These are phyloP conservation scores for Rhodamnia rubescens DNA, from an alignment of 345 rosid genomes.

Conservation along the genomic window DNA sequence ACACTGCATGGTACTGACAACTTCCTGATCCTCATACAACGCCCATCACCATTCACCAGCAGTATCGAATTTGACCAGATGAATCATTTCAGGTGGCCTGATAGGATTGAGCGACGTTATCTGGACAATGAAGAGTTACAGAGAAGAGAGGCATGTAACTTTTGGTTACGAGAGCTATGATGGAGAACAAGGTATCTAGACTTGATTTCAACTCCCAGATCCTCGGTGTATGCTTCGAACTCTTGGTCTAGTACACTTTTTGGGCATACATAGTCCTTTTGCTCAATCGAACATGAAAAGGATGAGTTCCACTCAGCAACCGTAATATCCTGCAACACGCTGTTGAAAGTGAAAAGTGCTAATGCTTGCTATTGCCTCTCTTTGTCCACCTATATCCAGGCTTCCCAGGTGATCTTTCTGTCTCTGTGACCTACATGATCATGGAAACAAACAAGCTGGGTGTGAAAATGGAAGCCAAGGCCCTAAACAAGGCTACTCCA, in stretches of 20 bases:
- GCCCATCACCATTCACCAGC: neutral
- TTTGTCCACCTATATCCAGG: slow-evolving; percentile 18
- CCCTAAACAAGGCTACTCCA: slow-evolving; percentile 53
- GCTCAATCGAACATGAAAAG: neutral
- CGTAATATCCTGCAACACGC: neutral
- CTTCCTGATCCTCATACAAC: neutral
- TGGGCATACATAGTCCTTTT: neutral
- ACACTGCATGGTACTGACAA: slow-evolving; percentile 55
- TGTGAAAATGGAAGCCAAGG: slow-evolving; percentile 48
- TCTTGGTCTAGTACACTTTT: neutral
- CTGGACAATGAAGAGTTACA: slow-evolving; percentile 38
- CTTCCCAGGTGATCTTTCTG: slow-evolving; percentile 61
- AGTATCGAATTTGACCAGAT: neutral
- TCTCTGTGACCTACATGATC: slow-evolving; percentile 46
- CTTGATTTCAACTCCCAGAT: neutral
- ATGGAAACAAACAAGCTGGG: slow-evolving; percentile 32
- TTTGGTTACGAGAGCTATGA: slow-evolving; percentile 48
- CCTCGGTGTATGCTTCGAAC: neutral
- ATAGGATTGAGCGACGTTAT: slow-evolving; percentile 54
- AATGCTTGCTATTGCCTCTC: neutral
- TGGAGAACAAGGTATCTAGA: slow-evolving; percentile 54
- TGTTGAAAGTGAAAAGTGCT: neutral
- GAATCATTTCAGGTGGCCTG: slow-evolving; percentile 36
- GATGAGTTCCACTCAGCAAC: neutral
- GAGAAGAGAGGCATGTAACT: slow-evolving; percentile 26